Evolutionary conservation across 1,284 basidiomycete genomes (phyloP).

Genomic region (Retiboletus flavoniger): DNA sequence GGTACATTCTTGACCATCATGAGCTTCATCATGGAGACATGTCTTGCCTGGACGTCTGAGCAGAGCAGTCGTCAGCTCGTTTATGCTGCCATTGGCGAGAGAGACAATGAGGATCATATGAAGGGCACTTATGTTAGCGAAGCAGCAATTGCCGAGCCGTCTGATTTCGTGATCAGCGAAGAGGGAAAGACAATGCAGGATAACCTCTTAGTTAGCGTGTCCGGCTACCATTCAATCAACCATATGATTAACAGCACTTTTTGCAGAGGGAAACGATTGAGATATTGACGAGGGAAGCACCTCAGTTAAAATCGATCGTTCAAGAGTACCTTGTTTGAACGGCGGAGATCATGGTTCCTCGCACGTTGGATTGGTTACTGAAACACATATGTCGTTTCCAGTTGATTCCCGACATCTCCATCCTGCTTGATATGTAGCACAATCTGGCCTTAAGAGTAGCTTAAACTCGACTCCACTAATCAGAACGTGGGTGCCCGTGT

Average conservation of each 20-base stretch:
- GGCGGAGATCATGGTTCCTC: not conserved
- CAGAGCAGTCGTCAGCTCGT: slow-evolving; percentile 39
- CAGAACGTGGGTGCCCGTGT: too few relatives aligned
- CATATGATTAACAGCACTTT: not conserved
- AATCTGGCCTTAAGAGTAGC: too few relatives aligned
- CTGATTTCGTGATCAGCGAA: slow-evolving; percentile 45
- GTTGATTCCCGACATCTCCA: too few relatives aligned
- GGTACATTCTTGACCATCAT: slow-evolving; percentile 1
- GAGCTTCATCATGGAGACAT: slow-evolving; percentile 11
- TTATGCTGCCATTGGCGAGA: slow-evolving; percentile 30
- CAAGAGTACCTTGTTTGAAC: slow-evolving; percentile 9
- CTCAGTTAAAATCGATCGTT: slow-evolving; percentile 13
- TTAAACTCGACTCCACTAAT: too few relatives aligned
- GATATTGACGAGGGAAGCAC: slow-evolving; percentile 23
- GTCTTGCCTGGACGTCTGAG: slow-evolving; percentile 31
- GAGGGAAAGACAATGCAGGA: slow-evolving; percentile 42
- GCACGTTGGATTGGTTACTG: too few relatives aligned
- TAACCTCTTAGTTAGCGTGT: slow-evolving; percentile 41
- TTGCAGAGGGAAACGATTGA: slow-evolving; percentile 35
- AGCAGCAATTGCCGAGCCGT: slow-evolving; percentile 37
- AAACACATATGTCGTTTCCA: too few relatives aligned
- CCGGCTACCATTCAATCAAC: fast-evolving
- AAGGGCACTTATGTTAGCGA: slow-evolving; percentile 39
- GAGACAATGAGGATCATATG: slow-evolving; percentile 31
- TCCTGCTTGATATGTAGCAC: too few relatives aligned